phyloP scores from a whole-genome alignment of 371 early-diverging fungal species.

The Mucor lusitanicus region DNA sequence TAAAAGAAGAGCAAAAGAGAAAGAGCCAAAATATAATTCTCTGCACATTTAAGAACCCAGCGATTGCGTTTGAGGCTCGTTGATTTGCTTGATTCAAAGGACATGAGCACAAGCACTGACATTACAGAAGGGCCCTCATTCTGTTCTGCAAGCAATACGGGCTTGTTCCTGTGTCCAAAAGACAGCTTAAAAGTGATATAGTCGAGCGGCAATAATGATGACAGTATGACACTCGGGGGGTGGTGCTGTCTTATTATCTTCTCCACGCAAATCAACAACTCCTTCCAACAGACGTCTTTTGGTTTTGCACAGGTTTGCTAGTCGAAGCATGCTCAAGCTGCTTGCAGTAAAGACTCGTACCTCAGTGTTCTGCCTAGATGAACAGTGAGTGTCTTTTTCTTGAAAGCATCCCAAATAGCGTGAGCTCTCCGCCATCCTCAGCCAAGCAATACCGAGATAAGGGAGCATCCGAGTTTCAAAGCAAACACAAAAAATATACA shows the following conservation, averaged over 20 bases:
- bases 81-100: background rate
- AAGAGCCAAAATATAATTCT: background rate
- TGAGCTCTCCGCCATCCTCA: no score
- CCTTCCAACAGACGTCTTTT: background rate
- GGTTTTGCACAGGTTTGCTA: background rate
- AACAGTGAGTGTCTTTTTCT: background rate
- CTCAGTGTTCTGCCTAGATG: no score
- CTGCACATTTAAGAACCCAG: background rate
- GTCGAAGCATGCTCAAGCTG: background rate
- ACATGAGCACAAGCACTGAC: background rate
- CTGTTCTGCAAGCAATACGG: background rate
- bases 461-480: background rate
- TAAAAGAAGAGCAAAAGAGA: background rate
- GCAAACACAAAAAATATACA: background rate
- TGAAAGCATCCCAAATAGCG: no score
- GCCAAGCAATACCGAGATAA: no score
- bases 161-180: background rate
- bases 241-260: no score
- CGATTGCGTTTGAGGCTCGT: background rate
- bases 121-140: background rate
- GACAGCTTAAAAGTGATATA: background rate
- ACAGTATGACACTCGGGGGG: background rate
- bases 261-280: no score
- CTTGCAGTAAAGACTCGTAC: no score
- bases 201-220: background rate